phyloP scores from a whole-genome alignment of 495 filamentous ascomycete genomes.

The Tuber calosporum region DNA sequence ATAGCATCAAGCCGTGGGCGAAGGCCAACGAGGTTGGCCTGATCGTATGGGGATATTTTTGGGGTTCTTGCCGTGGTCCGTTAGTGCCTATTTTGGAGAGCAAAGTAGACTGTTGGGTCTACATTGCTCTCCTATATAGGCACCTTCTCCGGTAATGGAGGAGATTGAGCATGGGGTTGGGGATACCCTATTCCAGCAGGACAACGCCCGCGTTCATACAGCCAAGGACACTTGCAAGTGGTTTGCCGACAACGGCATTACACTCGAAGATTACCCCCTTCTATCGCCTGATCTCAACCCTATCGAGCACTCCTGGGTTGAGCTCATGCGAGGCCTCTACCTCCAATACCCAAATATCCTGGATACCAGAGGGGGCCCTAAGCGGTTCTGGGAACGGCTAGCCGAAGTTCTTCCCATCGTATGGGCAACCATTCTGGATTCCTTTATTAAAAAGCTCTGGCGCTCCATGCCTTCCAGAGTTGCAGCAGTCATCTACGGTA shows the following conservation, averaged over 20 bases:
- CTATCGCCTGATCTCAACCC: slow-evolving; percentile 7
- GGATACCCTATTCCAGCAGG: slow-evolving; percentile 13
- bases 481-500: too few relatives aligned
- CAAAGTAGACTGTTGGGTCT: not conserved
- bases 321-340: slow-evolving; percentile 16
- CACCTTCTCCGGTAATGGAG: not conserved
- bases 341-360: slow-evolving; percentile 14
- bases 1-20: not conserved
- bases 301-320: too few relatives aligned
- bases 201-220: slow-evolving; percentile 22
- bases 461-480: slow-evolving; percentile 3
- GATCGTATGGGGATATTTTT: slow-evolving; percentile 19
- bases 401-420: not conserved
- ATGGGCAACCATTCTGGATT: slow-evolving; percentile 5
- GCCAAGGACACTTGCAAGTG: not conserved
- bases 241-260: slow-evolving; percentile 1
- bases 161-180: not conserved
- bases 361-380: slow-evolving; percentile 11
- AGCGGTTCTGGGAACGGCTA: not conserved
- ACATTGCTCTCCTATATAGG: not conserved
- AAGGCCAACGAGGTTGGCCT: not conserved
- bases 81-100: slow-evolving; percentile 1
- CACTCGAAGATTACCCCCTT: not conserved
- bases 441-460: slow-evolving; percentile 7
- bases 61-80: not conserved